A percentile compares a stretch with the other conserved stretches of the same genome.
Conservation (phyloP, 2,329 filamentous ascomycete species). For the Fusarium redolens region DNA sequence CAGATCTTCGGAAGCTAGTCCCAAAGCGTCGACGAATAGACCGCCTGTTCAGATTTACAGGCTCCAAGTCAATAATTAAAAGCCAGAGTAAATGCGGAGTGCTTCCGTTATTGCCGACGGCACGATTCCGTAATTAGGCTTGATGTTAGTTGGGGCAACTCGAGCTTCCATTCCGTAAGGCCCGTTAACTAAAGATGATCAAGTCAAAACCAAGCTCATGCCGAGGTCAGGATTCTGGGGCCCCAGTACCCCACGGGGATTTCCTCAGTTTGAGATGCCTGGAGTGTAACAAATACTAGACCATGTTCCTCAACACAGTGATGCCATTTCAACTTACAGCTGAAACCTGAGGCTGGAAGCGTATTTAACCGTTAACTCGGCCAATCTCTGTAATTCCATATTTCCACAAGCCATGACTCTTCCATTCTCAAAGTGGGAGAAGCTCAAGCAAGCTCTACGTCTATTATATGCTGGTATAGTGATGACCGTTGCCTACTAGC, state of each 20-base stretch:
- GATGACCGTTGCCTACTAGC: fast-evolving
- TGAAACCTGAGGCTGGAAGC: not conserved
- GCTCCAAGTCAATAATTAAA: not conserved
- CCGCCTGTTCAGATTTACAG: not conserved
- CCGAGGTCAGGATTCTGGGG: not conserved
- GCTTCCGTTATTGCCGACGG: not conserved
- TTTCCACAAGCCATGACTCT: not conserved
- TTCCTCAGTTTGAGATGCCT: not conserved
- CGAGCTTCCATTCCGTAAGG: fast-evolving
- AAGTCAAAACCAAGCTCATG: not conserved
- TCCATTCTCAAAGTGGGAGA: not conserved
- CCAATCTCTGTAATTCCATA: fast-evolving
- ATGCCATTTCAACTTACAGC: too few species aligned
- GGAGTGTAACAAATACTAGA: not conserved
- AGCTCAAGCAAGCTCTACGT: not conserved
- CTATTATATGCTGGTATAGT: not conserved
- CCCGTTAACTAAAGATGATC: fast-evolving
- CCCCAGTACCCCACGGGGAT: not conserved
- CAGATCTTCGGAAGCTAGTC: not conserved
- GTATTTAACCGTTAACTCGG: fast-evolving
- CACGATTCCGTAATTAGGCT: not conserved
- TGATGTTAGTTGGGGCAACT: not conserved
- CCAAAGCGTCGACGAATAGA: not conserved
- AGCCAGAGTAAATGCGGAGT: not conserved
- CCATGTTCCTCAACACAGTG: not conserved